Base-by-base conservation (phyloP, 225 moss, liverwort and hornwort species). In the Marchantia polymorpha region DNA sequence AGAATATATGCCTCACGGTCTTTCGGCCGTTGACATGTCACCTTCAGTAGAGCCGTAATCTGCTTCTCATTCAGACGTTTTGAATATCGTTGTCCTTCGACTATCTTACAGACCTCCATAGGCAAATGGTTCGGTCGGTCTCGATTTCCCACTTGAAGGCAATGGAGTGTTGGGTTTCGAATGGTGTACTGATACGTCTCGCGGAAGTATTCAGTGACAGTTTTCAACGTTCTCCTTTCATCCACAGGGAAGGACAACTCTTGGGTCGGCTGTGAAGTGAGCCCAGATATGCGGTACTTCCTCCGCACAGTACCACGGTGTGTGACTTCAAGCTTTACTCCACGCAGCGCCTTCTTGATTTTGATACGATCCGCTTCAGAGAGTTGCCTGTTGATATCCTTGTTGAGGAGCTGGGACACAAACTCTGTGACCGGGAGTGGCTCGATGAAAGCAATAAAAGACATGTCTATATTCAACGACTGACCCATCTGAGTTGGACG, bases 401-500 rank as follows among this genome's bases (percentile, higher is more conserved):
- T 93, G 46, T 86, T 89, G 23, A 99, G 82, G 26, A 99, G 89
- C 72, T 99, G 93, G 23, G 86, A 74, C 17, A 99, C 91, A 73
- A 99, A 99, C 75, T 99, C 95, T 76, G 89, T 93, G 72, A 99
- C 94, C 58, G 95, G 93, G 61, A 95, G 84, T 16, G 97, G 97
- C 86, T 99, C 97, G 53, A 99, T 99, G 67, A 99, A 99, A 26
- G 95, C 97, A 60, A 95, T 99, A 55, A 93, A 95, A 25, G 97
- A 99, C 97, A 99, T 99, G 80, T 99, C 97, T 83, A 99, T 99
- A 77, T 99, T 99, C 63, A 99, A 88, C 79, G 97, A 99, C 53
- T 95, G 78, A 8, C 97, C 97, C 97, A 99, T 99, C 79, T 99
- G 97, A 65, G 97, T 99, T 50, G 97, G 97, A 67, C 97, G 83